phyloP scores from a whole-genome alignment of 2,329 filamentous ascomycete species.

The Colletotrichum siamense region DNA sequence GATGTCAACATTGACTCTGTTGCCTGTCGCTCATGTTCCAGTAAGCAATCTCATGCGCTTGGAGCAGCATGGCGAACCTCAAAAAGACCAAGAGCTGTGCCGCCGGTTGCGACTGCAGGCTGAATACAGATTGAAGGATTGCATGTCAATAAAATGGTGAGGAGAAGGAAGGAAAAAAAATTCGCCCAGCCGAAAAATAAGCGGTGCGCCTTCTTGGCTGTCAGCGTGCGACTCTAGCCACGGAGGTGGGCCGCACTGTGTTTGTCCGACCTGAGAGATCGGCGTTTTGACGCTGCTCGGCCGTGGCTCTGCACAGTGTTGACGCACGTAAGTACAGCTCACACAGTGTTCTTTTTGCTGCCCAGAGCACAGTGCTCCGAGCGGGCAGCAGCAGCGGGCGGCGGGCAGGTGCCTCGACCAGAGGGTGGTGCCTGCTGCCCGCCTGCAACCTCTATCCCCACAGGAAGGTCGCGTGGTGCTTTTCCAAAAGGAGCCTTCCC shows the following conservation, averaged over 20 bases:
- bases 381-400: neutral
- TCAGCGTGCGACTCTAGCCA: neutral
- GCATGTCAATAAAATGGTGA: neutral
- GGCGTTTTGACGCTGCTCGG: neutral
- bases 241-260: constrained; percentile 5
- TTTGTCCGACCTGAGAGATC: neutral
- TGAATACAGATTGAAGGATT: neutral
- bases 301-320: neutral
- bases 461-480: constrained; percentile 11
- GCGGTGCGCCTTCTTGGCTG: constrained; percentile 15
- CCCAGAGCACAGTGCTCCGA: neutral
- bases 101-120: neutral
- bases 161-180: neutral
- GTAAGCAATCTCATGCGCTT: neutral
- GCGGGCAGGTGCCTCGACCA: neutral
- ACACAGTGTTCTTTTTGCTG: neutral
- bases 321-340: neutral
- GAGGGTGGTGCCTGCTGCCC: neutral
- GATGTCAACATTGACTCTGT: neutral
- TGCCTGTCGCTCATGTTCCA: neutral
- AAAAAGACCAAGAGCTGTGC: neutral
- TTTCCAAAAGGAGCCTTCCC: neutral
- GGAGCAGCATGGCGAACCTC: neutral
- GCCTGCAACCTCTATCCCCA: neutral
- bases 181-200: neutral